Evolutionary conservation across 345 rosid genomes (phyloP).

Genomic region (Salix koriyanagi): DNA sequence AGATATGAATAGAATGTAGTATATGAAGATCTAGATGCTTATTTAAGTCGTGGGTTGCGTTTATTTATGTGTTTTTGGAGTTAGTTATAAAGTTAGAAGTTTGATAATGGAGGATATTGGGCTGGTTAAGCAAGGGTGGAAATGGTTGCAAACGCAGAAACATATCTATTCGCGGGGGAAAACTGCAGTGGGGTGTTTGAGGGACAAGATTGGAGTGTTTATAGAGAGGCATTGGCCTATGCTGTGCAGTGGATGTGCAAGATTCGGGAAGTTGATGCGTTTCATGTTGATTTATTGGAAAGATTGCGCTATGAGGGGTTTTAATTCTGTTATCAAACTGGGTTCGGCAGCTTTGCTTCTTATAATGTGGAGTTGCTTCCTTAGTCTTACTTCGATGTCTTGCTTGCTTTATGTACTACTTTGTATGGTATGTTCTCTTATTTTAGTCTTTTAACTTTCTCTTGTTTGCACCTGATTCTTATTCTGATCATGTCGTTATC

Average conservation of each 20-base stretch:
- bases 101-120: constrained; percentile 80
- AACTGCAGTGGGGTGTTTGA: constrained; percentile 34
- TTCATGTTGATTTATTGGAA: constrained; percentile 65
- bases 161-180: constrained; percentile 39
- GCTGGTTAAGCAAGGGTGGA: constrained; percentile 77
- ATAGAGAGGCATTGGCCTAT: constrained; percentile 88
- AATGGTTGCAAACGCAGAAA: constrained; percentile 81
- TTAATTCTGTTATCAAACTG: constrained; percentile 52
- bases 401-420: constrained; percentile 78
- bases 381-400: constrained; percentile 84
- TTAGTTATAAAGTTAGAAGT: not conserved
- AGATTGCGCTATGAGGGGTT: constrained; percentile 64
- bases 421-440: constrained; percentile 67
- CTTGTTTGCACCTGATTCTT: not conserved
- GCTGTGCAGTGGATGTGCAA: constrained; percentile 61
- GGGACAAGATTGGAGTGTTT: constrained; percentile 50
- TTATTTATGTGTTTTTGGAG: not conserved
- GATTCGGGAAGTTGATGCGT: constrained; percentile 36
- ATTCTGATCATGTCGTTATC: not conserved
- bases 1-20: not conserved
- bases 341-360: constrained; percentile 84
- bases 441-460: not conserved
- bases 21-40: not conserved
- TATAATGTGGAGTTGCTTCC: constrained; percentile 98
- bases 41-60: not conserved